Percentiles rank a stretch among this genome's conserved stretches.
Evolutionary conservation across 2,329 filamentous ascomycete species (phyloP).

Genomic region (Fusarium fracticaudum): DNA sequence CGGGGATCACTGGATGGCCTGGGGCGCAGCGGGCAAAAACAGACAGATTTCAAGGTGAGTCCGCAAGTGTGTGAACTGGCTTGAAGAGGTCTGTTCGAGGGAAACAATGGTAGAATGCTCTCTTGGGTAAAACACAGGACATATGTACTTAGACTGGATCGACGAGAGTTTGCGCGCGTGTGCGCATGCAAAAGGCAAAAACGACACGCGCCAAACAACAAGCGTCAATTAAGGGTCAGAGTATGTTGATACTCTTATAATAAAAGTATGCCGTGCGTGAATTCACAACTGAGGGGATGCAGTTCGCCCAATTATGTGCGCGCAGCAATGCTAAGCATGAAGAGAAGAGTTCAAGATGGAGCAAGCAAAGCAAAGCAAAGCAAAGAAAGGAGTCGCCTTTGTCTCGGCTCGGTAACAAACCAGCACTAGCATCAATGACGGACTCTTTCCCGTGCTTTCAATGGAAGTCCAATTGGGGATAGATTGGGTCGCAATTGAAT

Average conservation of each 20-base stretch:
- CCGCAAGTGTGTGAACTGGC: not conserved
- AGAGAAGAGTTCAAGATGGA: not conserved
- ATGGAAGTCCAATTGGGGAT: conserved; percentile 35
- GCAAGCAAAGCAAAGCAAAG: not conserved
- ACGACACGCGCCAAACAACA: conserved; percentile 19
- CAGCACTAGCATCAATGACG: conserved; percentile 13
- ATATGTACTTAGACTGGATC: not conserved
- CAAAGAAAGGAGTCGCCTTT: conserved; percentile 9
- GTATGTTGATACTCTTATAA: not conserved
- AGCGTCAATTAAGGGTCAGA: conserved; percentile 10
- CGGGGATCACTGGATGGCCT: conserved; percentile 29
- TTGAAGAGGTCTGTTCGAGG: not conserved
- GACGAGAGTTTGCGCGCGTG: conserved; percentile 37
- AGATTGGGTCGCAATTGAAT: conserved; percentile 32
- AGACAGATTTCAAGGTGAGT: conserved; percentile 24
- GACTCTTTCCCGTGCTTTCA: conserved; percentile 11
- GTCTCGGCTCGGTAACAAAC: conserved; percentile 11
- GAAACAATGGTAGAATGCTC: not conserved
- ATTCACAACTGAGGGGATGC: not conserved
- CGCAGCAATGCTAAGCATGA: conserved; percentile 18
- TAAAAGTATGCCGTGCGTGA: conserved; percentile 4
- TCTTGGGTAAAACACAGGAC: not conserved
- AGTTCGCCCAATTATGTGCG: conserved; percentile 3
- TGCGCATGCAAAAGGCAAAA: conserved; percentile 36
- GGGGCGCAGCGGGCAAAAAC: conserved; percentile 23